These are phyloP conservation scores for Citrus reticulata DNA, from an alignment of 345 rosid species.

Conservation along the genomic window DNA sequence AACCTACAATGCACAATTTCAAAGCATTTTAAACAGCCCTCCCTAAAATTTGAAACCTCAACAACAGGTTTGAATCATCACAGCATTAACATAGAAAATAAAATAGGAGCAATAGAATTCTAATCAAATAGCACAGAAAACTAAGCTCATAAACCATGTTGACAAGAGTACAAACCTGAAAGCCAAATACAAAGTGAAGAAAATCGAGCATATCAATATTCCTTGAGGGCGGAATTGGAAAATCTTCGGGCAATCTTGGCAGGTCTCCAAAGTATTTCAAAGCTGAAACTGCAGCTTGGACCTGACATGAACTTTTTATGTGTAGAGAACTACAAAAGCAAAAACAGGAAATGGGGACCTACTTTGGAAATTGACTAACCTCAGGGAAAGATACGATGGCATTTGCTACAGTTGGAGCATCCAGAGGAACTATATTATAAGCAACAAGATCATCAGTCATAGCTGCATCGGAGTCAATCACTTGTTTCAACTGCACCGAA, in stretches of 20 bases:
- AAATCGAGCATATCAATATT: constrained; percentile 79
- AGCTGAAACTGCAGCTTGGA: constrained; percentile 73
- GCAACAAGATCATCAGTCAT: constrained; percentile 94
- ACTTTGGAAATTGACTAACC: constrained; percentile 37
- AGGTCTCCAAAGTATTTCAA: constrained; percentile 63
- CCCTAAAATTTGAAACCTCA: not conserved
- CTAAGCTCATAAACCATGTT: constrained; percentile 1
- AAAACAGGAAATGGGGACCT: constrained; percentile 5
- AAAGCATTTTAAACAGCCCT: not conserved
- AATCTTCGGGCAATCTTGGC: constrained; percentile 70
- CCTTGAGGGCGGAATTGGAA: constrained; percentile 65
- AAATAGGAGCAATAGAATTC: not conserved
- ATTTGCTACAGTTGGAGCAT: constrained; percentile 67
- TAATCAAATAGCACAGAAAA: not conserved
- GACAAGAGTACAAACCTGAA: constrained; percentile 63
- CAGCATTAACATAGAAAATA: not conserved
- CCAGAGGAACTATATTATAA: constrained; percentile 86
- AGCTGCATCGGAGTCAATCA: constrained; percentile 88
- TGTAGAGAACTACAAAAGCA: constrained; percentile 15
- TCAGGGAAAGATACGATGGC: constrained; percentile 69
- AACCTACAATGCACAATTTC: not conserved
- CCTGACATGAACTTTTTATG: constrained; percentile 39
- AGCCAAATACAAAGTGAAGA: constrained; percentile 85
- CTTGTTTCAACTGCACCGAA: constrained; percentile 58
- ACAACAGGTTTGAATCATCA: not conserved